Evolutionary conservation across 176 grass and related monocot species (phyloP).

Genomic region (Bonia amplexicaulis): DNA sequence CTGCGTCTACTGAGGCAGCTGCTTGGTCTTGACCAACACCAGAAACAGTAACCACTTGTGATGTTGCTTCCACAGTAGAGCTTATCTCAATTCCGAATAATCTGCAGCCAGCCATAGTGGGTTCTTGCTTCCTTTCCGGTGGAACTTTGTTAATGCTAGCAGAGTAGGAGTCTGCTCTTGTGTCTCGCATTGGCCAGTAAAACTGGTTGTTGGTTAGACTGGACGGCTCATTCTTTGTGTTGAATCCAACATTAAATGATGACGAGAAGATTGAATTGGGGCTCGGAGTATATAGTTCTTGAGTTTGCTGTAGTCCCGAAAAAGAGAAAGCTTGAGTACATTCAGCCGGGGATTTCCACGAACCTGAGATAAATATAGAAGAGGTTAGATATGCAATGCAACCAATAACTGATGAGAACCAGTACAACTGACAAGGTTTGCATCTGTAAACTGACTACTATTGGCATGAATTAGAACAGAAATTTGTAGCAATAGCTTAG

Average conservation of each 20-base stretch:
- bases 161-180: conserved; percentile 25
- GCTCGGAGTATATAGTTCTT: conserved; percentile 40
- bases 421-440: neutral
- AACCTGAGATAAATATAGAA: conserved; percentile 47
- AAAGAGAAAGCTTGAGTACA: conserved; percentile 53
- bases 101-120: conserved; percentile 48
- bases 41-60: conserved; percentile 10
- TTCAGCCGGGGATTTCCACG: conserved; percentile 60
- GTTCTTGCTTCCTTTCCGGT: conserved; percentile 55
- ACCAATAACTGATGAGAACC: neutral
- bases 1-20: conserved; percentile 23
- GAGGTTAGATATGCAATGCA: neutral
- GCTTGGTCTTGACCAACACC: conserved; percentile 40
- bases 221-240: conserved; percentile 35
- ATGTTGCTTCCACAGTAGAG: conserved; percentile 12
- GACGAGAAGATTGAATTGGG: conserved; percentile 38
- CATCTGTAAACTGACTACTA: neutral
- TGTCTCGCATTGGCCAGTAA: conserved; percentile 45
- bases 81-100: conserved; percentile 79
- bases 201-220: conserved; percentile 38
- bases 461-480: neutral
- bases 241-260: conserved; percentile 35
- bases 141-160: conserved; percentile 39
- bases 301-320: conserved; percentile 40
- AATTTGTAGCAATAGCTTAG: neutral